Base-by-base conservation (phyloP, 192 early-diverging fungal species). In the Lobosporangium transversale region DNA sequence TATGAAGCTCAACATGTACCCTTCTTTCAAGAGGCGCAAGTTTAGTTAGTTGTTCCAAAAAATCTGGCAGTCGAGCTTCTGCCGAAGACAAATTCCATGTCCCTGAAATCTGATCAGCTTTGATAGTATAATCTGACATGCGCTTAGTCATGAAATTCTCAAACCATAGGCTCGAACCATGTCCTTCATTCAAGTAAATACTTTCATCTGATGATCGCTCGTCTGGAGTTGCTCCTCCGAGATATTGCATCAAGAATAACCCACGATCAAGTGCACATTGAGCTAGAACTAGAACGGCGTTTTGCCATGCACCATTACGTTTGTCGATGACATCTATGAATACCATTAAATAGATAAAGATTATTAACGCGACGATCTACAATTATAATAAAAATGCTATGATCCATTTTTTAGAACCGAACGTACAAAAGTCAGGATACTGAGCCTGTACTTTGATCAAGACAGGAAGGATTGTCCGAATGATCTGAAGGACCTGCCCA, bases 211-310 rank as follows among this genome's bases (percentile, higher is more conserved):
- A 29, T 23, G 7, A 14, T 21, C 37, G n/a, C 15, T 32, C 47
- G 8, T 69, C 58, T n/a, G 27, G 20, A 1, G 43, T 0, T 17
- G 67, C 51, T 2, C 58, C 67, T 12, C 67, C 67, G 1, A 69
- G 17, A 2, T 24, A 29, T 26, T 30, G 21, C 58, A 69, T 59
- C 23, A 69, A 10, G 27, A 30, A 30, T 20, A 60, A 23, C 12
- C 67, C 31, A 10, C 50, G 58, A 37, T 60, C 58, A 18, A 69
- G 37, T 7, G 67, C 51, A 59, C 59, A 42, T 47, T 69, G 58
- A 4, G 30, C 50, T 9, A 69, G 51, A 21, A 58, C 67, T 47
- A 69, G 20, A 1, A 60, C 35, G 12, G 67, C 57, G 8, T 69
- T 45, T 53, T 58, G 26, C 67, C 67, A 69, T 12, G 67, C 24